Evolutionary conservation across 2,329 filamentous ascomycete genomes (phyloP), one percentile per base, ranked within the genome.

Genomic region (Paracoccidioides brasiliensis): DNA sequence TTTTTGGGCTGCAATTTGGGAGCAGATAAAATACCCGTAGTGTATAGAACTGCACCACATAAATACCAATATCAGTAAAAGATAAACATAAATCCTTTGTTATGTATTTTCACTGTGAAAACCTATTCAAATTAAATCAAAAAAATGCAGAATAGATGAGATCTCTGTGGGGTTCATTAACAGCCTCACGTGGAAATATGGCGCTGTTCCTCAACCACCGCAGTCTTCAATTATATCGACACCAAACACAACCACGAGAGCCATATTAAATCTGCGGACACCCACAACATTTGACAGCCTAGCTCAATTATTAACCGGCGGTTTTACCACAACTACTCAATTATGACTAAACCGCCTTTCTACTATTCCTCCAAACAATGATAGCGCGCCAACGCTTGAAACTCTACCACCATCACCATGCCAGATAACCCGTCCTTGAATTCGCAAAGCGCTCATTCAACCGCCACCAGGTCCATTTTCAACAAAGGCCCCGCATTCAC

Each of bases 401-500:
- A 15, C 15, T 22, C 22, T 8, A 46, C 30, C 44, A 55, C 58
- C 58, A 53, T 53, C 60, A 70, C 63, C 60, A 71, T 70, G 67
- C 64, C 66, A 55, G 71, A 72, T 62, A 67, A 64, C 64, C 61
- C 64, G 62, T 70, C 69, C 60, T 61, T 56, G 38, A 41, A 52
- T 28, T 58, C 54, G 40, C 49, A 52, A 28, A 57, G 42, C 49
- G 22, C 49, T 15, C 58, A 53, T 15, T 55, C 55, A 32, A 55
- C 55, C 15, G 44, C 53, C 38, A 56, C 57, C 33, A 80, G 83
- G 72, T 78, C 83, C 62, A 78, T 90, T 67, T 91, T 88, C 68
- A 85, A 86, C 56, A 83, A 82, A 70, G 87, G 85, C 42, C 88
- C 88, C 58, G 85, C 80, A 69, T 96, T 96, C 74, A 88, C 83